Percentiles rank a stretch among this genome's conserved stretches.
Evolutionary conservation across 192 early-diverging fungal genomes (phyloP).

Genomic region (Lobosporangium transversale): DNA sequence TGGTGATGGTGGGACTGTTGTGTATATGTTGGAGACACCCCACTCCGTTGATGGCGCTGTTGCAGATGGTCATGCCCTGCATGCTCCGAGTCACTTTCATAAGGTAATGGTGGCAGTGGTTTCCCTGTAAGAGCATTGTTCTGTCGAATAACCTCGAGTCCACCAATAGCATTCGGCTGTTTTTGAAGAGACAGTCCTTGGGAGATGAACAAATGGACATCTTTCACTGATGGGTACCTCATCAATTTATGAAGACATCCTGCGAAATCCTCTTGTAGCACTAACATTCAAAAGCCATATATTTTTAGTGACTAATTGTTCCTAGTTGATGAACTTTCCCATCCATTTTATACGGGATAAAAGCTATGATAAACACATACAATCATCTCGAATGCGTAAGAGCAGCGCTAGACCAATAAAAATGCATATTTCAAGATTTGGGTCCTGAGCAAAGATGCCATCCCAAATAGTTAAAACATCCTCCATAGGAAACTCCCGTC

Average conservation of each 20-base stretch:
- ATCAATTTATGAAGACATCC: conserved; percentile 71
- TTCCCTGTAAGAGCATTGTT: conserved; percentile 61
- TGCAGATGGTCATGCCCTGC: conserved; percentile 4
- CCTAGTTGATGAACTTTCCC: no score
- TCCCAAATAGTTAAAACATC: conserved; percentile 88
- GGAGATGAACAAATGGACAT: conserved; percentile 62
- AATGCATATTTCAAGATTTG: conserved; percentile 79
- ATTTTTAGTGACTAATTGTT: no score
- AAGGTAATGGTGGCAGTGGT: conserved; percentile 31
- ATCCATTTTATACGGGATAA: no score
- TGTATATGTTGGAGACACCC: conserved; percentile 14
- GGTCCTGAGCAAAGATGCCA: conserved; percentile 86
- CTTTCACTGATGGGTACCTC: conserved; percentile 65
- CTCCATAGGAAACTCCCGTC: conserved; percentile 83
- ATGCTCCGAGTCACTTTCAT: conserved; percentile 9
- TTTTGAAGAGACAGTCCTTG: conserved; percentile 74
- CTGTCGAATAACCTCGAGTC: conserved; percentile 64
- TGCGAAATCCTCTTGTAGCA: conserved; percentile 72
- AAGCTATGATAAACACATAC: no score
- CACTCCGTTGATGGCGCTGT: conserved; percentile 5
- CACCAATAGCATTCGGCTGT: conserved; percentile 53
- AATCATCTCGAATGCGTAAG: conserved; percentile 69
- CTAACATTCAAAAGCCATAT: conserved; percentile 4
- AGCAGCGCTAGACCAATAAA: conserved; percentile 85
- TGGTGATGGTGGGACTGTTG: conserved; percentile 12